Base-by-base conservation (phyloP, 1,284 basidiomycete species). In the Cutaneotrichosporon sp. region DNA sequence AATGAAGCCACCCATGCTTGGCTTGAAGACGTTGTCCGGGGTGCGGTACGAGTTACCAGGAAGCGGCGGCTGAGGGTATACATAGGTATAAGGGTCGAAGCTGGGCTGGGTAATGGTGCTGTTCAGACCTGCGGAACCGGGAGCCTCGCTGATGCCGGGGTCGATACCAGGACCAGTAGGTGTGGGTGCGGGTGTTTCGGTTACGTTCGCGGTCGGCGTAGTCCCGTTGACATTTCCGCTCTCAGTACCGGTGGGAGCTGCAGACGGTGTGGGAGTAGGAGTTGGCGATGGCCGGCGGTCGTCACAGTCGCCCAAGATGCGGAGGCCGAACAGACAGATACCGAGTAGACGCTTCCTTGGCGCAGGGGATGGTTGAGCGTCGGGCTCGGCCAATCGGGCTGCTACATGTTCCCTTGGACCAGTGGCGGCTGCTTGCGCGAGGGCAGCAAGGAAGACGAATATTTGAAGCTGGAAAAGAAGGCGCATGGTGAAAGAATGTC, bases 21-120 rank as follows among this genome's bases (percentile, higher is more conserved):
- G 27, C 1, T 35, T 55, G 53, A 55, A 59, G 4, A 22, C 17
- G 2, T 44, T 29, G 6, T 44, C 42, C 19, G n/a, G 2, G 51
- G 41, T 25, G 44, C 34, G 1, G 48, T 27, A 33, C 1, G 51
- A 43, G 12, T 19, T 31, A 16, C 27, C 27, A 1, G 57, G 57
- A 3, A 55, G 20, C 5, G 46, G 39, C 3, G 57, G 53, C 45
- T 59, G 57, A 5, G 51, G 29, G 44, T 57, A 57, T 8, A 43
- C 37, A 24, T 17, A 55, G 5, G 46, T 31, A 4, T 29, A 27
- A 8, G 39, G 26, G 24, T 49, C 32, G 17, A 25, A 32, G 7
- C 26, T 2, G 20, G 45, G 39, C 7, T 25, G 38, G 24, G 22
- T 25, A 12, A 25, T 41, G 24, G 20, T 24, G 4, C 27, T 31